Evolutionary conservation across 495 filamentous ascomycete species (phyloP).

Genomic region (Entonaema liquescens): DNA sequence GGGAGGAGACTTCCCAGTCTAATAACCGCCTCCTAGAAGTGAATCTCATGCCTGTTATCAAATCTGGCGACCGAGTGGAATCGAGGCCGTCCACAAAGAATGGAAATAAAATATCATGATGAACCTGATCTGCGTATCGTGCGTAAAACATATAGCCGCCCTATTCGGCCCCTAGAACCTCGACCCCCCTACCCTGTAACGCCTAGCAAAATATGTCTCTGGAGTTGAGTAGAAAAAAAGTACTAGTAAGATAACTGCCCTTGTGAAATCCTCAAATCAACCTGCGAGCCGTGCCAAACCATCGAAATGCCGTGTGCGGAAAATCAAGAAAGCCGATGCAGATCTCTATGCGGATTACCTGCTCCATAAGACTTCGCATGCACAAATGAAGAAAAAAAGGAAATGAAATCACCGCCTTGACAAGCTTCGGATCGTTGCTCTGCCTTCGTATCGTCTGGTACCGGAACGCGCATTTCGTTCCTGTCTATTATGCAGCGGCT

Average conservation of each 20-base stretch:
- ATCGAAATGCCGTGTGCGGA: conserved; percentile 29
- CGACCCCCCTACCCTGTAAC: conserved; percentile 28
- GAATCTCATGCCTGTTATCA: conserved; percentile 26
- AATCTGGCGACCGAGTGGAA: conserved; percentile 5
- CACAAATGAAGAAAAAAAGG: conserved; percentile 9
- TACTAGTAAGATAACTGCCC: conserved; percentile 7
- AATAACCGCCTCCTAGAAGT: conserved; percentile 27
- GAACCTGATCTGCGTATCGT: conserved; percentile 34
- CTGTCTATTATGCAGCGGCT: conserved; percentile 1
- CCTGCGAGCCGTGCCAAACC: conserved; percentile 32
- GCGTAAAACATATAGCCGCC: conserved; percentile 30
- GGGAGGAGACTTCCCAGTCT: conserved; percentile 29
- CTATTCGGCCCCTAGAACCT: conserved; percentile 5
- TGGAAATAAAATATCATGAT: conserved; percentile 14
- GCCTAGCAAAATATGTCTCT: conserved; percentile 28
- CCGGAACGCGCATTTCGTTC: not conserved
- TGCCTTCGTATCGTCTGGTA: not conserved
- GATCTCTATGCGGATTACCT: conserved; percentile 39
- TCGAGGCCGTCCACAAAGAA: conserved; percentile 15
- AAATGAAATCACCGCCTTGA: conserved; percentile 3
- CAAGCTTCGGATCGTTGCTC: not conserved
- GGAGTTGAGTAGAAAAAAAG: conserved; percentile 25
- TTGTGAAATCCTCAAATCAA: conserved; percentile 14
- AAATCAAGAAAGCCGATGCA: conserved; percentile 28
- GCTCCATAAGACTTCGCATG: conserved; percentile 34